Conservation (phyloP, 2,329 filamentous ascomycete genomes). For the Pleoardoris graminearum region DNA sequence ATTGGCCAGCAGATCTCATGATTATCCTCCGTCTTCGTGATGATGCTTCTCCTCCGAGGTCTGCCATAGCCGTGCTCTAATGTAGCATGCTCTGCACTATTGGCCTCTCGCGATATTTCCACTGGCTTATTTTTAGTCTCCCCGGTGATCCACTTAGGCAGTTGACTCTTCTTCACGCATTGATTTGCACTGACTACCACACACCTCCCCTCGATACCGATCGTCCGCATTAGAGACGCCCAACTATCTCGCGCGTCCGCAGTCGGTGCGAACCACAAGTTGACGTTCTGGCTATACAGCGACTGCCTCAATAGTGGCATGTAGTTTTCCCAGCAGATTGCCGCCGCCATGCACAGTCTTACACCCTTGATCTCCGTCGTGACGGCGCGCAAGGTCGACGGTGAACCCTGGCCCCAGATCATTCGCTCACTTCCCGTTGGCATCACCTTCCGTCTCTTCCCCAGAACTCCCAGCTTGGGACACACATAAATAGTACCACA, state of each 20-base stretch:
- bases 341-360: constrained; percentile 77
- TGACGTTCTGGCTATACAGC: constrained; percentile 87
- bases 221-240: constrained; percentile 78
- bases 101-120: neutral
- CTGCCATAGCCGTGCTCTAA: constrained; percentile 11
- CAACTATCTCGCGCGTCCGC: constrained; percentile 84
- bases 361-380: constrained; percentile 78
- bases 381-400: constrained; percentile 77
- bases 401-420: constrained; percentile 85
- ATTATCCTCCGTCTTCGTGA: constrained; percentile 46
- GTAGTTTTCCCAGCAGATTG: constrained; percentile 97
- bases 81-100: constrained; percentile 2
- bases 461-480: constrained; percentile 70
- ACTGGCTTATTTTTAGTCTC: neutral
- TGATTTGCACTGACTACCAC: constrained; percentile 88
- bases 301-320: constrained; percentile 87
- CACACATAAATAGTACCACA: constrained; percentile 83
- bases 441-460: constrained; percentile 91
- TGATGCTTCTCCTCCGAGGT: constrained; percentile 45
- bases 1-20: constrained; percentile 54
- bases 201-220: constrained; percentile 79
- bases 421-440: constrained; percentile 83
- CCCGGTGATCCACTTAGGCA: constrained; percentile 60
- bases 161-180: constrained; percentile 64
- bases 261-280: constrained; percentile 87